Evolutionary conservation across 371 early-diverging fungal species (phyloP), one percentile per base, ranked within the genome.

Genomic region (Funneliformis caledonium): DNA sequence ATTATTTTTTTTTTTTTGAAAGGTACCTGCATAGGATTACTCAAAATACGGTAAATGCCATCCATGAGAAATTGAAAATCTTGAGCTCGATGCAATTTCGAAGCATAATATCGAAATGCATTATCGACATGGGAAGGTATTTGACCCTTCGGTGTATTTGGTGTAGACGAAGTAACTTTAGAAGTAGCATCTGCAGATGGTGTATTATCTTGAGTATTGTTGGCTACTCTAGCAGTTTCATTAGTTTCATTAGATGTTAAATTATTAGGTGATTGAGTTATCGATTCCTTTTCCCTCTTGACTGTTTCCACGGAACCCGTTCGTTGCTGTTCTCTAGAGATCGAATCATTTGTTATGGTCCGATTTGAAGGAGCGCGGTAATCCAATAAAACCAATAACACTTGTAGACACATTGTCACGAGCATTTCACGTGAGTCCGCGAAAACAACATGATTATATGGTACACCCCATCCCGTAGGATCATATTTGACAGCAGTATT

Each of bases 381-480:
- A 80, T 96, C 95, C 52, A 96, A 85, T 19, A 96, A 84, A 10
- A 91, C 90, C 22, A 93, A 86, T 10, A 96, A 85, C 0, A 87
- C 85, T 61, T 95, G 94, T 60, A 94, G 81, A 67, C 92, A 91
- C 48, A 92, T 83, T 16, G 91, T 86, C 1, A 94, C 93, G 2
- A 95, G 87, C 48, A 91, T 89, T 75, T 97, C 96, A 11, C 88
- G 86, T 0, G 90, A 87, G 75, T 94, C 94, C 8, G 90, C 87
- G 76, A 92, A 89, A 70, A 95, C 82, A 7, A 95, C 88, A 82
- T 95, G 94, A 78, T 95, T 94, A 87, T 96, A 97, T 37, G 96
- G 96, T 4, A 97, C 85, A 2, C 91, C 92, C 95, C 96, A 96
- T 7, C 96, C 95, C 5, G 92, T 88, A 2, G 94, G 94, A 82